Evolutionary conservation across 2,329 filamentous ascomycete species (phyloP), one percentile per base, ranked within the genome.

Genomic region (Colletotrichum sp.): DNA sequence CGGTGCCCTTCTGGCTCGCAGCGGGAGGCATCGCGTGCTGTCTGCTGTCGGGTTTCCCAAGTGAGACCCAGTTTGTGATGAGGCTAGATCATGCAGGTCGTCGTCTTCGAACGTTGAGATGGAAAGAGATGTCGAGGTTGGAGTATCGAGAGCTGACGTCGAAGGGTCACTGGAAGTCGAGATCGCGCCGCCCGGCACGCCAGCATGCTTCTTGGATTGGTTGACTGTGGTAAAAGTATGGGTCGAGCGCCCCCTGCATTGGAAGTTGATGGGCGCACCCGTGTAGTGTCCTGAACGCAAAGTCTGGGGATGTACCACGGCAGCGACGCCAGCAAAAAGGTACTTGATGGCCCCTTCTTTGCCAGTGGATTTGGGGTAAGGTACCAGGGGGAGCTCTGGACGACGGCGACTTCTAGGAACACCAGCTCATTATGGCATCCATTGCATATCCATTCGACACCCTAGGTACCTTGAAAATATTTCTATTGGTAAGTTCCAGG

Each of bases 1-100:
- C 89, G 30, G 91, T 91, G 74, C 91, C 91, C 80, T 92, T 91
- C 81, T 92, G 90, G 79, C 90, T 88, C 64, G 90, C 88, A 72
- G 86, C 86, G 32, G 90, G 89, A 82, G 91, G 90, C 92, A 93
- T 93, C 71, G 76, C 65, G 18, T 44, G 65, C 22, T 55, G 32
- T 24, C 57, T 60, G 18, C 52, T 34, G 13, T 69, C 15, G 12
- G 34, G 32, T 22, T 36, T 65, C 60, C 68, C 48, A 60, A n/a
- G 57, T 39, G 65, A 26, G 22, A 66, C 9, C 26, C 48, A 26
- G 28, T 15, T 68, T 9, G 64, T 60, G 71, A 76, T 76, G 55
- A 34, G 22, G 48, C 18, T 52, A 28, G 22, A 69, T 28, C 74
- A 69, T 73, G 70, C 64, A 71, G 28, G 59, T 65, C 28, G 71